phyloP scores from a whole-genome alignment of 192 early-diverging fungal species.

The Cetraspora pellucida region DNA sequence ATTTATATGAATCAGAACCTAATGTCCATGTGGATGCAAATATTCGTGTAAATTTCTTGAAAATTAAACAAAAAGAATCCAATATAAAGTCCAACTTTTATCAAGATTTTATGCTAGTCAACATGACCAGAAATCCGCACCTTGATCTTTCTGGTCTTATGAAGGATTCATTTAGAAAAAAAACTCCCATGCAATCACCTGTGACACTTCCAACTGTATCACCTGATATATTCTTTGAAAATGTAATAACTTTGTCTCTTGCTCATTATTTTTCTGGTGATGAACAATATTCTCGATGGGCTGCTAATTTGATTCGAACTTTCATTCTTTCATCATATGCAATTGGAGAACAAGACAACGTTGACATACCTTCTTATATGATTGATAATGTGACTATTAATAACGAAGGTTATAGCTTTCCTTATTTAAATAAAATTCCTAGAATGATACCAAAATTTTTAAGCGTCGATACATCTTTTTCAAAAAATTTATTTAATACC shows the following conservation, averaged over 20 bases:
- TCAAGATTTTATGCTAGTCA: too few relatives aligned
- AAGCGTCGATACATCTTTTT: background rate
- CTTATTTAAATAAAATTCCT: constrained; percentile 54
- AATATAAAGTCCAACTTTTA: too few relatives aligned
- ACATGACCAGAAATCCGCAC: too few relatives aligned
- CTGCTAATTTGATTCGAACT: constrained; percentile 58
- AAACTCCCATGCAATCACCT: background rate
- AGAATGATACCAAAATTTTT: constrained; percentile 49
- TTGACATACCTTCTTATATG: constrained; percentile 46
- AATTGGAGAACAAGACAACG: constrained; percentile 52
- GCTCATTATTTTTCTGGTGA: constrained; percentile 59
- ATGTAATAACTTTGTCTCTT: constrained; percentile 55
- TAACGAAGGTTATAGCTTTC: constrained; percentile 67
- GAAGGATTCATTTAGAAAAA: too few relatives aligned
- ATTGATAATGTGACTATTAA: constrained; percentile 54
- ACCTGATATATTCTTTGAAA: constrained; percentile 47
- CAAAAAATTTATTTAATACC: constrained; percentile 49
- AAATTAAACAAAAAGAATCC: background rate
- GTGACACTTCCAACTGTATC: constrained; percentile 33
- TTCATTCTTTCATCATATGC: constrained; percentile 50
- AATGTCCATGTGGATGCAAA: background rate
- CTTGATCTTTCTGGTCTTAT: too few relatives aligned
- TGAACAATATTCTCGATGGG: constrained; percentile 53
- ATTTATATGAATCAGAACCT: background rate
- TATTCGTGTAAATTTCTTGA: background rate